A percentile compares a stretch with the other conserved stretches of the same genome.
These are phyloP conservation scores for Isabelozyma heimii DNA, from an alignment of 805 yeast species.

Conservation along the genomic window DNA sequence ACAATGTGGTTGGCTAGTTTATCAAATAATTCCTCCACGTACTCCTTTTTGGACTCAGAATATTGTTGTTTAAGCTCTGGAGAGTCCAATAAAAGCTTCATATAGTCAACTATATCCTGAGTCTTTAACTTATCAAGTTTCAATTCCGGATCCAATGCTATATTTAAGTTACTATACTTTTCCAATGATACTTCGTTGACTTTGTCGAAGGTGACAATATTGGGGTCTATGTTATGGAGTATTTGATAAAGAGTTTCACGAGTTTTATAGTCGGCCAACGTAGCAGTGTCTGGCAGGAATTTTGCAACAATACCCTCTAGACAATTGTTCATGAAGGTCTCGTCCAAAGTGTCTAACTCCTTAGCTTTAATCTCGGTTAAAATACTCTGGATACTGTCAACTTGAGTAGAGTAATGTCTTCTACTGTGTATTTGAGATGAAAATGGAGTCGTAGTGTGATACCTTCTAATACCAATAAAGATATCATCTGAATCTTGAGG, in stretches of 20 bases:
- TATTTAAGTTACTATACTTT: conserved; percentile 22
- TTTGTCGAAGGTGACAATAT: conserved; percentile 19
- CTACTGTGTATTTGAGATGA: background rate
- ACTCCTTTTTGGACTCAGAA: conserved; percentile 2
- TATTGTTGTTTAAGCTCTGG: conserved; percentile 13
- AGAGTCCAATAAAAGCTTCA: conserved; percentile 34
- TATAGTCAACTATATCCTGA: conserved; percentile 27
- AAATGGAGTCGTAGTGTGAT: conserved; percentile 35
- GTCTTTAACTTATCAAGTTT: conserved; percentile 14
- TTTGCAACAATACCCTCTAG: conserved; percentile 1
- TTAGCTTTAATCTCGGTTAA: background rate
- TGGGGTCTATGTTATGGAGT: conserved; percentile 24
- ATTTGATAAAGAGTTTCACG: conserved; percentile 14
- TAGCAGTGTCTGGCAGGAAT: conserved; percentile 4
- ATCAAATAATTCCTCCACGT: conserved; percentile 19
- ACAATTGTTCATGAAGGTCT: background rate
- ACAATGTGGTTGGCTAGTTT: conserved; percentile 25
- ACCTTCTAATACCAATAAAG: conserved; percentile 44
- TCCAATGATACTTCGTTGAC: conserved; percentile 21
- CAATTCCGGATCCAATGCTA: conserved; percentile 6
- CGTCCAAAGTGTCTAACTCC: background rate
- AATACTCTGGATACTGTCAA: background rate
- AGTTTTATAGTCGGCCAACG: background rate
- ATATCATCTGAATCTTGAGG: conserved; percentile 28
- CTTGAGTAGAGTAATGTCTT: background rate